Evolutionary conservation across 2,329 filamentous ascomycete species (phyloP), one percentile per base, ranked within the genome.

Genomic region (Talaromyces sp.): DNA sequence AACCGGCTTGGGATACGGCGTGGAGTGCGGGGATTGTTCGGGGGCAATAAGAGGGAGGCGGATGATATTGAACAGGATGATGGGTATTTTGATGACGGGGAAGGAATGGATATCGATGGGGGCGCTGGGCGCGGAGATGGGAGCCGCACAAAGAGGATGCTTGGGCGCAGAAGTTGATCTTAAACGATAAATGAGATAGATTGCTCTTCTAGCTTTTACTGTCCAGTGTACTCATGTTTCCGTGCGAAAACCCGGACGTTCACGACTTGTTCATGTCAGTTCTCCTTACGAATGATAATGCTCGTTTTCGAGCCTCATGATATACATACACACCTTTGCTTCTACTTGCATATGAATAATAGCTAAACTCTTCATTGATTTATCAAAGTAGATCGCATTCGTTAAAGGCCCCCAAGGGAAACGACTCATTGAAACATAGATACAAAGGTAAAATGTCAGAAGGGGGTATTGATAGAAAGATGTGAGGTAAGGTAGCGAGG

Each of bases 81-180:
- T 61, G 71, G 70, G 10, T 72, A 66, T 48, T 71, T 65, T 47
- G 70, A 70, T 20, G 63, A 68, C 27, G 62, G 62, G 4, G 61
- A 65, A 47, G 63, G 68, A 20, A 76, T 75, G 73, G 74, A 72
- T 63, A 70, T 73, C 48, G 74, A 76, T 54, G 70, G 74, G 50
- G 65, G 64, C 1, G 51, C 64, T 33, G 71, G 63, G 39, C 58
- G 66, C 46, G 43, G 43, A 3, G 9, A 13, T 46, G 61, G 63
- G 41, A 50, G 52, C 56, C 67, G 69, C 51, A 68, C 69, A 57
- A 66, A 63, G 3, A 75, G 75, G 54, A 63, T 73, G 40, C 56
- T 74, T 42, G 58, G 71, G 24, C 70, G 68, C 54, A 72, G 71
- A 49, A 57, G 58, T 41, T 72, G 16, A 39, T 19, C 32, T 4